Percentiles rank a stretch among this genome's conserved stretches.
Conservation (phyloP, 441 rosid genomes). For the Viola pubescens region DNA sequence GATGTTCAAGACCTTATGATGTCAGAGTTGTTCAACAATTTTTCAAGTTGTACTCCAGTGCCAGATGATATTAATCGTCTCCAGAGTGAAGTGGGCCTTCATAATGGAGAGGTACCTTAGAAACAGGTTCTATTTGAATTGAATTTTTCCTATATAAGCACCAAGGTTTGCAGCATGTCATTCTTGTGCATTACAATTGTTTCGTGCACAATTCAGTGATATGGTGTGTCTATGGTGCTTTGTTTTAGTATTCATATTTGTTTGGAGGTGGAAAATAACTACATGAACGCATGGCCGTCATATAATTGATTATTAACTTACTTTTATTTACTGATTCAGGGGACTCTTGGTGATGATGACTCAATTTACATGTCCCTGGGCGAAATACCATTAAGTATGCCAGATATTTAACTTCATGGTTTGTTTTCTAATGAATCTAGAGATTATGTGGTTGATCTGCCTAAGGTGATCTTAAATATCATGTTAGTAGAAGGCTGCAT, state of each 20-base stretch:
- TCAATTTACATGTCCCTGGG: constrained; percentile 92
- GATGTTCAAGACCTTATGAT: constrained; percentile 62
- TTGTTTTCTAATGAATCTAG: constrained; percentile 20
- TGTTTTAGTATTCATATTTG: not conserved
- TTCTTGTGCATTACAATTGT: not conserved
- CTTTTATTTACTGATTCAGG: constrained; percentile 38
- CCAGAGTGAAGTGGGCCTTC: constrained; percentile 47
- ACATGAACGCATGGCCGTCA: not conserved
- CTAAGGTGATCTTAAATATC: constrained; percentile 9
- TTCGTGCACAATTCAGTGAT: not conserved
- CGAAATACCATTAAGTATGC: constrained; percentile 93
- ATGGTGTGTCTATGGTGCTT: not conserved
- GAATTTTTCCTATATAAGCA: not conserved
- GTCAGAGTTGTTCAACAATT: constrained; percentile 52
- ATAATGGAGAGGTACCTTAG: constrained; percentile 58
- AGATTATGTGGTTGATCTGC: constrained; percentile 17
- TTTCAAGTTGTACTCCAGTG: constrained; percentile 43
- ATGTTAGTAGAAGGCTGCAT: constrained; percentile 7
- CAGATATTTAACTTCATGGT: constrained; percentile 23
- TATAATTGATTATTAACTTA: constrained; percentile 12
- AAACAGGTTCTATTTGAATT: constrained; percentile 7
- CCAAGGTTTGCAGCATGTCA: not conserved
- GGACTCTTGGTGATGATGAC: constrained; percentile 74
- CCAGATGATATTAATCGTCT: constrained; percentile 41
- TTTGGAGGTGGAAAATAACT: not conserved